Evolutionary conservation across 805 yeast species (phyloP).

Genomic region (Metschnikowia arizonensis): DNA sequence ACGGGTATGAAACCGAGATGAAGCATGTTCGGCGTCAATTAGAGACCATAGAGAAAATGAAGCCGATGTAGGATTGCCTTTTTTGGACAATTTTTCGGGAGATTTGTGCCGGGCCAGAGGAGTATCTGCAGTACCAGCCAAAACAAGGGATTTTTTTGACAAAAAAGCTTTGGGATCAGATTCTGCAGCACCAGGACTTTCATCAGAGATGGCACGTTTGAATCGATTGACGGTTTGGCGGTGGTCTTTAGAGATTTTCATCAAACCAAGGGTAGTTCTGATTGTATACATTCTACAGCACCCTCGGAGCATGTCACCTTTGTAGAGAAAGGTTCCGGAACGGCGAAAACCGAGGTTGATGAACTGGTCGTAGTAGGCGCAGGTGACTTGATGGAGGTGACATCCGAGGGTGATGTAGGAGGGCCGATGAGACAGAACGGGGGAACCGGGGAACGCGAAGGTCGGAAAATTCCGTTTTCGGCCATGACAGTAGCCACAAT

Average conservation of each 20-base stretch:
- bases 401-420: slow-evolving; percentile 33
- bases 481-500: slow-evolving; percentile 77
- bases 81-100: not conserved
- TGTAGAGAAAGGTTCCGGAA: slow-evolving; percentile 64
- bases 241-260: slow-evolving; percentile 59
- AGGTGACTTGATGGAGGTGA: slow-evolving; percentile 42
- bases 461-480: slow-evolving; percentile 31
- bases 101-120: no score
- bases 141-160: no score
- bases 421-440: slow-evolving; percentile 18
- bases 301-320: slow-evolving; percentile 62
- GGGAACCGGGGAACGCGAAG: slow-evolving; percentile 22
- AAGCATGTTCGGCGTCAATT: slow-evolving; percentile 36
- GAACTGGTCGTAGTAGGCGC: slow-evolving; percentile 55
- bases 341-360: slow-evolving; percentile 76
- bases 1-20: slow-evolving; percentile 35
- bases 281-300: slow-evolving; percentile 83
- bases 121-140: slow-evolving; percentile 1
- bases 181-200: not conserved
- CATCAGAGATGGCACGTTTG: slow-evolving; percentile 33
- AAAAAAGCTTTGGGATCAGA: no score
- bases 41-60: slow-evolving; percentile 22
- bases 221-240: slow-evolving; percentile 64
- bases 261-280: slow-evolving; percentile 48
- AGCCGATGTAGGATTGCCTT: not conserved